Percentiles rank a stretch among this genome's conserved stretches.
Evolutionary conservation across 768 basidiomycete genomes (phyloP).

Genomic region (Tylopilus vinaceipallidus): DNA sequence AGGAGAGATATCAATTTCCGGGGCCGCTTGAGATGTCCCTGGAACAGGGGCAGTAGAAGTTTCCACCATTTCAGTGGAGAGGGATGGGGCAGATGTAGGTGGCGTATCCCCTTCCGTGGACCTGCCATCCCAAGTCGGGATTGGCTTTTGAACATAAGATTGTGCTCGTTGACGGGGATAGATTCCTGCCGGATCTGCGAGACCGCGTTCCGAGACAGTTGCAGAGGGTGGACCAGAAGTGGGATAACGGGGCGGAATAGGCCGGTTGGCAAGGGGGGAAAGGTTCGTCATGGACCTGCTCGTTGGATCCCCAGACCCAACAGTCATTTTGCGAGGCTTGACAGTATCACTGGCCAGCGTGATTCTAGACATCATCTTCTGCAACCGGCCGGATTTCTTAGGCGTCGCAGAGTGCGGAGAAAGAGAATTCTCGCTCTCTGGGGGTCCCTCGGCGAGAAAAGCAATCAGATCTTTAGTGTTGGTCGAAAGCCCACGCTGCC

Average conservation of each 20-base stretch:
- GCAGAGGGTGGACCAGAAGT: slow-evolving; percentile 45
- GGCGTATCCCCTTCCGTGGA: slow-evolving; percentile 11
- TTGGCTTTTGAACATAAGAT: slow-evolving; percentile 23
- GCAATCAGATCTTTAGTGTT: slow-evolving; percentile 51
- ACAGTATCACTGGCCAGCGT: slow-evolving; percentile 43
- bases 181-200: slow-evolving; percentile 15
- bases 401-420: slow-evolving; percentile 31
- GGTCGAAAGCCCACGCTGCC: slow-evolving; percentile 40
- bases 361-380: slow-evolving; percentile 81
- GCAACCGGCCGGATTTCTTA: slow-evolving; percentile 61
- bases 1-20: slow-evolving; percentile 6
- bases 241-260: slow-evolving; percentile 59
- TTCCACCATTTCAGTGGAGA: slow-evolving; percentile 6
- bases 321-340: slow-evolving; percentile 34
- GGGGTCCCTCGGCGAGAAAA: slow-evolving; percentile 58
- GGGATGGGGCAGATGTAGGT: slow-evolving; percentile 3
- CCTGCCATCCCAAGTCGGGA: slow-evolving; percentile 18
- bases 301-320: slow-evolving; percentile 19
- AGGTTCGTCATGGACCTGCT: slow-evolving; percentile 40
- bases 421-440: slow-evolving; percentile 46
- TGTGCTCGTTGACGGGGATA: slow-evolving; percentile 28
- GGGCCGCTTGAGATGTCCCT: slow-evolving; percentile 1
- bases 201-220: slow-evolving; percentile 34
- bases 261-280: slow-evolving; percentile 54
- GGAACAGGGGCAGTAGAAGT: background rate